phyloP scores from a whole-genome alignment of 2,329 filamentous ascomycete species.

The Fusarium albidum region DNA sequence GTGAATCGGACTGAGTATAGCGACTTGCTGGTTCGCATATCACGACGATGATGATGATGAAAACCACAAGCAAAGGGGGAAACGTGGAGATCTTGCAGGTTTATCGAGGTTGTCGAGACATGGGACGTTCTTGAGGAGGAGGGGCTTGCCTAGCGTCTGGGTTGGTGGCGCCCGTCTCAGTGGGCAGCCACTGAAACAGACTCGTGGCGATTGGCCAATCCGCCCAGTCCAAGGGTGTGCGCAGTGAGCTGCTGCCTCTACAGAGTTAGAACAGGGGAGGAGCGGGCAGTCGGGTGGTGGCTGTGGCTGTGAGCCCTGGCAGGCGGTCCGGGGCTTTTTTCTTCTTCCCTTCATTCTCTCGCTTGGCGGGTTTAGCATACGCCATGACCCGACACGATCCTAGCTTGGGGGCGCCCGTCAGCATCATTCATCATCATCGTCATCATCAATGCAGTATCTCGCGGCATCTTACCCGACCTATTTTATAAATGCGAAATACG shows the following conservation, averaged over 20 bases:
- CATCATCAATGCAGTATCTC: no score
- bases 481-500: no score
- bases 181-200: slow-evolving; percentile 1
- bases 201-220: not conserved
- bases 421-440: no score
- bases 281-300: not conserved
- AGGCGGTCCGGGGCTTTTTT: not conserved
- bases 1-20: not conserved
- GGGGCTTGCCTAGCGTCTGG: not conserved
- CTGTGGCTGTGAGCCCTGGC: not conserved
- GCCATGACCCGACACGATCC: no score
- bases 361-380: no score
- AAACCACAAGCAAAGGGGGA: not conserved
- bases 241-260: no score
- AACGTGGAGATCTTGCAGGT: not conserved
- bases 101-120: not conserved
- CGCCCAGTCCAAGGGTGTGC: not conserved
- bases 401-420: no score
- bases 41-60: slow-evolving; percentile 1
- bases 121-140: not conserved
- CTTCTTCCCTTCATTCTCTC: no score
- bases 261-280: not conserved
- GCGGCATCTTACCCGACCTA: no score
- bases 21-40: not conserved
- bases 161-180: not conserved